These are phyloP conservation scores for Tylopilus plumbeoviolaceoides DNA, from an alignment of 768 basidiomycete species.

Conservation along the genomic window DNA sequence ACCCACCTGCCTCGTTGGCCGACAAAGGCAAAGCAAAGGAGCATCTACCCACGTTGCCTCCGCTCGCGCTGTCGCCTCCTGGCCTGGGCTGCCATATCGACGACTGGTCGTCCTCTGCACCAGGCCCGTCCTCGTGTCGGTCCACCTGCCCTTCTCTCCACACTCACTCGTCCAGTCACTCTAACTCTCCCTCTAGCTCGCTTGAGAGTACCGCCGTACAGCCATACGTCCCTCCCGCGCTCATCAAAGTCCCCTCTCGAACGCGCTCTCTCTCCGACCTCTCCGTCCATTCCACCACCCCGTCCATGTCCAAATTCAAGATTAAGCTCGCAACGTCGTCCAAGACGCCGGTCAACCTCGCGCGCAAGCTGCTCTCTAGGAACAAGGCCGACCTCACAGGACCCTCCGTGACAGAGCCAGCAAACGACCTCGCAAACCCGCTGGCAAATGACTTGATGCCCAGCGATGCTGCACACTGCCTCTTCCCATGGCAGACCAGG, in stretches of 20 bases:
- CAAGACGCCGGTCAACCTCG: constrained; percentile 45
- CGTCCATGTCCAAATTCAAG: constrained; percentile 47
- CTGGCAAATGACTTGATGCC: constrained; percentile 18
- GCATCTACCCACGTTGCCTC: constrained; percentile 58
- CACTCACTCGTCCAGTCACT: constrained; percentile 25
- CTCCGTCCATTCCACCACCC: constrained; percentile 42
- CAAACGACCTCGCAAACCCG: constrained; percentile 6
- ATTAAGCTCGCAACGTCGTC: constrained; percentile 41
- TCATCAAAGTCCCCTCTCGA: constrained; percentile 38
- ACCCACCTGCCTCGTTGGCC: constrained; percentile 24
- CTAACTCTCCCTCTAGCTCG: constrained; percentile 13
- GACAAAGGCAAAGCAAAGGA: constrained; percentile 55
- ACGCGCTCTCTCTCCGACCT: constrained; percentile 56
- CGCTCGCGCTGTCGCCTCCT: constrained; percentile 56
- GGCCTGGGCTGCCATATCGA: constrained; percentile 43
- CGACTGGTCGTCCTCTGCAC: constrained; percentile 34
- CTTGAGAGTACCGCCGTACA: constrained; percentile 9
- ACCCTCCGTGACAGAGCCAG: constrained; percentile 8
- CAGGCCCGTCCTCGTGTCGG: constrained; percentile 34
- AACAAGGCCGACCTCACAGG: constrained; percentile 28
- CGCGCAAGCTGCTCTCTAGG: constrained; percentile 52
- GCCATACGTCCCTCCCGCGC: constrained; percentile 10
- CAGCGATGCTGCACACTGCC: constrained; percentile 32
- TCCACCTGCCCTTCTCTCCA: constrained; percentile 37
- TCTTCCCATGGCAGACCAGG: constrained; percentile 42